Evolutionary conservation across 495 filamentous ascomycete species (phyloP), one percentile per base, ranked within the genome.

Genomic region (Halenospora varia): DNA sequence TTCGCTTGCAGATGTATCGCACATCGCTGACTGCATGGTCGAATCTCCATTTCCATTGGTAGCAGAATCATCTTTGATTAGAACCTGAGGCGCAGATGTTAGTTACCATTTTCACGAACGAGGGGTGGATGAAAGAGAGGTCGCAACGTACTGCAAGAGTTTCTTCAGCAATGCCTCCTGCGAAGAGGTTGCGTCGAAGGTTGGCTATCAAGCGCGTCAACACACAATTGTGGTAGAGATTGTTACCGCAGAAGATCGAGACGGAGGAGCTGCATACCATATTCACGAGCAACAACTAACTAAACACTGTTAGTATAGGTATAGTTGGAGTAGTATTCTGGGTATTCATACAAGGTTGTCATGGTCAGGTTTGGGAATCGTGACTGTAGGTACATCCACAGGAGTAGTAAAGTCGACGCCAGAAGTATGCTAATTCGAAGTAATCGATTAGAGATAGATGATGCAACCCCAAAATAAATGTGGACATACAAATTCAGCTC

Each of bases 141-240:
- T 49, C 9, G 20, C 25, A 25, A 56, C 76, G 67, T 69, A 85
- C 84, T 67, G 81, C 75, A 41, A 92, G 70, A 18, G 79, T 83
- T 48, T 84, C 82, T 35, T 76, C 70, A 2, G 78, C 76, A 50
- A 90, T 75, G 2, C 87, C 87, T 25, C 82, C 84, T 51, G 74
- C 76, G 51, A 84, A 70, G 11, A 92, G 79, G 52, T 83, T 83
- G 3, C 75, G 76, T 52, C 75, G 81, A 29, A 92, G 73, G 52
- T 82, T 84, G 54, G 74, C 86, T 90, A 53, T 17, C 4, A 11
- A 19, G 48, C 55, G 42, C 45, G 25, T 51, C 17, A 60, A 25
- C 23, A 25, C 25, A 20, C 17, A 44, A 53, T 66, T 40, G 57
- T 55, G 48, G 40, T 19, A 53, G 8, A 26, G 3, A 29, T 3